These are phyloP conservation scores for Xerocomus potaroensis DNA, from an alignment of 768 basidiomycete species.

Conservation along the genomic window DNA sequence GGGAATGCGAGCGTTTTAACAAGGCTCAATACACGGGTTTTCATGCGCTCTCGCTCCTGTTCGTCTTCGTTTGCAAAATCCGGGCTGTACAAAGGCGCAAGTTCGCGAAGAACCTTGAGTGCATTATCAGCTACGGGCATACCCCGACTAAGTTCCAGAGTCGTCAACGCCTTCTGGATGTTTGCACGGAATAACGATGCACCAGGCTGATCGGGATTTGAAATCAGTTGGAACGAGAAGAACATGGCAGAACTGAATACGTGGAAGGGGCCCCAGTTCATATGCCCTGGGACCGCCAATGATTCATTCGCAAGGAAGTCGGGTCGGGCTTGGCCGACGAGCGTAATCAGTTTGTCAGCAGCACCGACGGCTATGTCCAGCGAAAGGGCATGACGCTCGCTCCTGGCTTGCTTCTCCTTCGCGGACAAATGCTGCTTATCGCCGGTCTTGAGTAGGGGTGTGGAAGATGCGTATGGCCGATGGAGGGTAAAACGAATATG, in stretches of 20 bases:
- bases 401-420: conserved; percentile 23
- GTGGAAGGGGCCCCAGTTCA: conserved; percentile 82
- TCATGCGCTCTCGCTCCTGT: conserved; percentile 55
- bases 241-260: conserved; percentile 87
- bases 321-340: conserved; percentile 70
- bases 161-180: conserved; percentile 63
- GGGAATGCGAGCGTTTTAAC: conserved; percentile 79
- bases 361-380: conserved; percentile 72
- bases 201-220: conserved; percentile 75
- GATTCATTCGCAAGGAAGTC: conserved; percentile 69
- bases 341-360: conserved; percentile 73
- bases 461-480: conserved; percentile 63
- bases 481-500: conserved; percentile 85
- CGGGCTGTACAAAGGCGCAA: conserved; percentile 68
- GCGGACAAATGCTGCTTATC: conserved; percentile 32
- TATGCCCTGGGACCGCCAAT: conserved; percentile 72
- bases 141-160: conserved; percentile 62
- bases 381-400: conserved; percentile 49
- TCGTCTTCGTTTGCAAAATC: conserved; percentile 50
- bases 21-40: conserved; percentile 55
- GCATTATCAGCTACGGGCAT: conserved; percentile 72
- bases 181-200: conserved; percentile 72
- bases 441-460: conserved; percentile 19
- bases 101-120: conserved; percentile 61
- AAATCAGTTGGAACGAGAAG: conserved; percentile 85